A percentile compares a stretch with the other conserved stretches of the same genome.
These are phyloP conservation scores for Fusarium falciforme DNA, from an alignment of 2,329 filamentous ascomycete genomes.

Conservation along the genomic window DNA sequence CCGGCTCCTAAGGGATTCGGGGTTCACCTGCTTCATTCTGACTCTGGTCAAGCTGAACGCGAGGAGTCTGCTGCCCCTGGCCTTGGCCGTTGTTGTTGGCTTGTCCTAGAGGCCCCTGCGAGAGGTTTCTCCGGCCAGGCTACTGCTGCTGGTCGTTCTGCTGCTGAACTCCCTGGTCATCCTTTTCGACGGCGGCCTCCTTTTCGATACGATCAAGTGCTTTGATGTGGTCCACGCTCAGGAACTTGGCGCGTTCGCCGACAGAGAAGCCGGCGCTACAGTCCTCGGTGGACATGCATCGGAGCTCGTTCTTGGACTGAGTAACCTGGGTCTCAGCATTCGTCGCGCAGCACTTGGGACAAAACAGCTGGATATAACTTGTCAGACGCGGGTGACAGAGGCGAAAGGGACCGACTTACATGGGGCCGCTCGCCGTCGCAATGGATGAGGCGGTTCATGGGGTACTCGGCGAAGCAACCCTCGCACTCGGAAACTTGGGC, in stretches of 20 bases:
- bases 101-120: background rate
- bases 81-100: background rate
- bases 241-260: constrained; percentile 65
- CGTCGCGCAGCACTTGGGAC: constrained; percentile 71
- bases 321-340: constrained; percentile 78
- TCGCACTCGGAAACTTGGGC: constrained; percentile 74
- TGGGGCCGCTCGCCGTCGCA: constrained; percentile 71
- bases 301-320: constrained; percentile 72
- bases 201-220: constrained; percentile 79
- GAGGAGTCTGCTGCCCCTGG: no score
- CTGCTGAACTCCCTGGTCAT: constrained; percentile 46
- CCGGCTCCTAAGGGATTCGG: no score
- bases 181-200: constrained; percentile 64
- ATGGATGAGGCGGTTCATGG: constrained; percentile 74
- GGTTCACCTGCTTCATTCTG: no score
- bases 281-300: constrained; percentile 76
- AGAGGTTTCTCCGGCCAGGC: background rate
- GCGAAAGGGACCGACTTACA: constrained; percentile 42
- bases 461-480: constrained; percentile 77
- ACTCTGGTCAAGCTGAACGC: no score
- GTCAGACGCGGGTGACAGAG: constrained; percentile 14
- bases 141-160: background rate
- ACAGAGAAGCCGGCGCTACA: constrained; percentile 72
- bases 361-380: constrained; percentile 66
- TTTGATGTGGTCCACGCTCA: constrained; percentile 67